Base-by-base conservation (phyloP, 345 rosid genomes). In the Diplotaxis tenuifolia region DNA sequence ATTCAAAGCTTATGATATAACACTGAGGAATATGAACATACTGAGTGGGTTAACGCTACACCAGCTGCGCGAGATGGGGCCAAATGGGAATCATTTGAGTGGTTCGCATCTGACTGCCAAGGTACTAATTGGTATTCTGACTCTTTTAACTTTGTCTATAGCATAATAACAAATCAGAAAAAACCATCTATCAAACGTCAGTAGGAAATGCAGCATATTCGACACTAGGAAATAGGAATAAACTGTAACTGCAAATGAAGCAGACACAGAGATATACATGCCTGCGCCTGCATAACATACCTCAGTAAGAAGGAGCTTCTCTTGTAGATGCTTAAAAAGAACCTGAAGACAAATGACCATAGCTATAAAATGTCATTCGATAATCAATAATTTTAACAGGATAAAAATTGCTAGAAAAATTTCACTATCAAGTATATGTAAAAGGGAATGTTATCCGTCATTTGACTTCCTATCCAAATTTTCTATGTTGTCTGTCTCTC, bases 311-410 rank as follows among this genome's bases (percentile, higher is more conserved):
- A 80, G 75, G 56, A 95, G 93, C 79, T 92, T 88, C 85, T 92
- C 97, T 66, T 84, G 97, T 11, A 95, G 85, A 85, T 90, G 98
- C 80, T 83, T 90, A 80, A 95, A 90, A 21, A 95, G 81, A 69
- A 92, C 90, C 99, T 95, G 88, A 15, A 78, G 18, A 42, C 38
- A 49, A 61, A 60, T 54, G 28, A 63, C 29, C 27, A 56, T 14
- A 49, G 57, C 29, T 22, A 56, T 15, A 25, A n/a, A 55, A 78
- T 31, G 77, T 74, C 65, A 69, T 21, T 42, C 53, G 16, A 9
- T 47, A 14, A 45, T 45, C 32, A 71, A 42, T 38, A 62, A 8
- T 22, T 59, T 32, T 36, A 47, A 23, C 68, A 42, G 70, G 38
- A 22, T 1, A 16, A 16, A 47, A 42, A 29, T 1, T 18, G 66